These are phyloP conservation scores for Penicillium rolfsii DNA, from an alignment of 2,329 filamentous ascomycete genomes.

Conservation along the genomic window DNA sequence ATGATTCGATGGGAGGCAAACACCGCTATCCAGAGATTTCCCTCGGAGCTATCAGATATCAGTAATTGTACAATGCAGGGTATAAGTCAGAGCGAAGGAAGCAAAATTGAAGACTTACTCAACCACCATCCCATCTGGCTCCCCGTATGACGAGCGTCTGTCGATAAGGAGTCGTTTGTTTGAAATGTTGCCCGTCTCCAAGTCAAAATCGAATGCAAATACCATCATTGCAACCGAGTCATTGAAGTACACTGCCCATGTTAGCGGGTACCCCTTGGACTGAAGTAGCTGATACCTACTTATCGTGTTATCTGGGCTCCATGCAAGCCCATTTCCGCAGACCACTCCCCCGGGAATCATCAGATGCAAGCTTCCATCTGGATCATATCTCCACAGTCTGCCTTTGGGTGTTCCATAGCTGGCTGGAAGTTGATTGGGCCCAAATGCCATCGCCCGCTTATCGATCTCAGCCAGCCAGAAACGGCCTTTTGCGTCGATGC, in stretches of 20 bases:
- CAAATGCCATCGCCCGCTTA: constrained; percentile 38
- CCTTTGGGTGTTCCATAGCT: constrained; percentile 22
- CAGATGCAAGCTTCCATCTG: constrained; percentile 35
- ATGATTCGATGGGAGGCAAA: constrained; percentile 40
- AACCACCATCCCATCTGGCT: constrained; percentile 46
- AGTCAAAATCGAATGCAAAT: constrained; percentile 41
- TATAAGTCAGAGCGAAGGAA: not conserved
- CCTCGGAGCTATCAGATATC: constrained; percentile 31
- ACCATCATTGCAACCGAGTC: constrained; percentile 40
- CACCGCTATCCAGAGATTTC: constrained; percentile 45
- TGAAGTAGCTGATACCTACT: constrained; percentile 27
- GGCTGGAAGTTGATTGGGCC: constrained; percentile 32
- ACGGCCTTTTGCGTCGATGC: constrained; percentile 37
- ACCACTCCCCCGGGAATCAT: constrained; percentile 40
- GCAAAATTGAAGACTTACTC: constrained; percentile 31
- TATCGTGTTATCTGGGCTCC: constrained; percentile 44
- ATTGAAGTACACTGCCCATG: constrained; percentile 38
- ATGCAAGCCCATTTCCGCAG: constrained; percentile 43
- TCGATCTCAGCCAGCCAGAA: constrained; percentile 46
- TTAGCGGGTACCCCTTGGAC: not conserved
- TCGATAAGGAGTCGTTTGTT: constrained; percentile 38
- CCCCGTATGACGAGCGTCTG: constrained; percentile 31
- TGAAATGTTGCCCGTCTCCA: constrained; percentile 36
- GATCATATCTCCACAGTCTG: constrained; percentile 31
- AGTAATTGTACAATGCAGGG: not conserved